Conservation (phyloP, 129 eudicot species). For the Chrysanthemum lavandulifolium region DNA sequence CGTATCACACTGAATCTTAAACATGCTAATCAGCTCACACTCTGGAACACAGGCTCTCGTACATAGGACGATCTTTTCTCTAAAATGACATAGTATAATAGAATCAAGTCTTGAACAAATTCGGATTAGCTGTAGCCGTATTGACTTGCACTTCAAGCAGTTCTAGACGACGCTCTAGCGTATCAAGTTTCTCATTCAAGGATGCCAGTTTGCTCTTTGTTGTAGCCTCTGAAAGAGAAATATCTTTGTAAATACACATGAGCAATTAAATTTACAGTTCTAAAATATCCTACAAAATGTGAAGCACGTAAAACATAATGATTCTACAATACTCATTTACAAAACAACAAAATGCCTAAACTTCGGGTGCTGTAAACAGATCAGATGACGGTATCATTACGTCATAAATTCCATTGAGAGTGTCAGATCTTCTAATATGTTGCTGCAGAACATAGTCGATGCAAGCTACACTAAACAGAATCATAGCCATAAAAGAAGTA, state of each 20-base stretch:
- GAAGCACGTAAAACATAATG: neutral
- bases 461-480: neutral
- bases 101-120: slow-evolving; percentile 54
- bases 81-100: slow-evolving; percentile 25
- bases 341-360: neutral
- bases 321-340: slow-evolving; percentile 1
- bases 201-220: slow-evolving; percentile 91
- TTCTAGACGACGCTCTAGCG: slow-evolving; percentile 84
- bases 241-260: slow-evolving; percentile 13
- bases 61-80: slow-evolving; percentile 23
- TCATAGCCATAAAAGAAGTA: neutral
- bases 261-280: slow-evolving; percentile 5
- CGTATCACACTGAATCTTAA: slow-evolving; percentile 26
- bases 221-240: slow-evolving; percentile 73
- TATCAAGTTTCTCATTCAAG: slow-evolving; percentile 94
- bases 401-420: neutral
- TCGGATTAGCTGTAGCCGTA: slow-evolving; percentile 82
- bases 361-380: slow-evolving; percentile 7
- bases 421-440: neutral
- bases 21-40: slow-evolving; percentile 36
- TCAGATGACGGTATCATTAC: neutral
- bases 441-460: neutral
- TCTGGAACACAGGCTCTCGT: slow-evolving; percentile 30
- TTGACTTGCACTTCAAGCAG: slow-evolving; percentile 91
- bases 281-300: slow-evolving; percentile 5